These are phyloP conservation scores for Thinopyrum elongatum DNA, from an alignment of 176 grass and related monocot genomes.

Conservation along the genomic window DNA sequence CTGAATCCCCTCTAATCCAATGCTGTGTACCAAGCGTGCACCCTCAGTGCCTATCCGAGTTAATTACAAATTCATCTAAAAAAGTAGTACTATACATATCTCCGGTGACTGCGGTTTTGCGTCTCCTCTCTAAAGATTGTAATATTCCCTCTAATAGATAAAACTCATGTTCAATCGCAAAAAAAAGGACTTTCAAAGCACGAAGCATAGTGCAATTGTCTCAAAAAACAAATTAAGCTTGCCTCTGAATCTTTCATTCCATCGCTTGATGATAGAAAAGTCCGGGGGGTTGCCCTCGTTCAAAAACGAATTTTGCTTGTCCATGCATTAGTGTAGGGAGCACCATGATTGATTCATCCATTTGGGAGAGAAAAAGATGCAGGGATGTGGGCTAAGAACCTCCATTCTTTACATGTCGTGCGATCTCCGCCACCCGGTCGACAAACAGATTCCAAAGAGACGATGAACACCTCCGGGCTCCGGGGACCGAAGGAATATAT, in stretches of 20 bases:
- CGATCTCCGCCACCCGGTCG: slow-evolving; percentile 27
- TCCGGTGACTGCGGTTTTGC: background rate
- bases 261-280: background rate
- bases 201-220: background rate
- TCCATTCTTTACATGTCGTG: slow-evolving; percentile 29
- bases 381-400: slow-evolving; percentile 39
- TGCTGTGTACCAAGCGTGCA: background rate
- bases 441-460: slow-evolving; percentile 42
- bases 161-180: background rate
- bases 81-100: background rate
- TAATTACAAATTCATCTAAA: background rate
- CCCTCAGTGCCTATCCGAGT: background rate
- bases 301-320: too few relatives aligned
- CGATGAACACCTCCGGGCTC: background rate
- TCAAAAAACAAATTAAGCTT: background rate
- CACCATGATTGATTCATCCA: slow-evolving; percentile 18
- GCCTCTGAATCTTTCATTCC: background rate
- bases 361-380: background rate
- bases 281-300: too few relatives aligned
- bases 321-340: background rate
- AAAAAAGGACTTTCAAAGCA: background rate
- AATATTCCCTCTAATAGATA: background rate
- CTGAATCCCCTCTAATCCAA: background rate
- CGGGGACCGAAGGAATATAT: slow-evolving; percentile 49
- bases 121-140: background rate